phyloP scores from a whole-genome alignment of 2,329 filamentous ascomycete genomes.

The Berkeleyomyces rouxiae region DNA sequence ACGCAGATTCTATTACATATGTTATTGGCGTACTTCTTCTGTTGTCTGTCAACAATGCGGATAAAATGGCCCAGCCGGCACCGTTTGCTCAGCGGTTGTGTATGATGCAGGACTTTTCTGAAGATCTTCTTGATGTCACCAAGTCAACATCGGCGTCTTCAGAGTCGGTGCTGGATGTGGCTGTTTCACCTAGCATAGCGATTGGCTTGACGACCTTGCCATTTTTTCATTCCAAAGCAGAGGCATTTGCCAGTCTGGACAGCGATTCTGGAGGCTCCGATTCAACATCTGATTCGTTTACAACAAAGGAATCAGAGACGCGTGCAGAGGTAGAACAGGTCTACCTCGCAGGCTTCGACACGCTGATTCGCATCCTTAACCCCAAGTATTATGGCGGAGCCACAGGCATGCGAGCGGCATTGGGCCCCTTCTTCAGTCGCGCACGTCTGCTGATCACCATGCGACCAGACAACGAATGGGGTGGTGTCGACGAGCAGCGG shows the following conservation, averaged over 20 bases:
- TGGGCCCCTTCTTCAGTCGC: slow-evolving; percentile 46
- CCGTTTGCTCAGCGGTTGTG: slow-evolving; percentile 48
- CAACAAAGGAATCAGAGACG: background rate
- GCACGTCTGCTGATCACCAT: slow-evolving; percentile 48
- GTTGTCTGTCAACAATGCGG: slow-evolving; percentile 47
- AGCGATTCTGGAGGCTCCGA: slow-evolving; percentile 25
- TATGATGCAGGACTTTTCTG: slow-evolving; percentile 55
- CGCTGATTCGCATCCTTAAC: slow-evolving; percentile 53
- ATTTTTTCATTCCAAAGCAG: slow-evolving; percentile 58
- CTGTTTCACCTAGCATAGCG: slow-evolving; percentile 29
- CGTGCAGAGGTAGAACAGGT: slow-evolving; percentile 32
- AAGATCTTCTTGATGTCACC: slow-evolving; percentile 27
- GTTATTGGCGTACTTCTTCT: slow-evolving; percentile 36
- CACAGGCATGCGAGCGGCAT: slow-evolving; percentile 19
- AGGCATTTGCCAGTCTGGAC: slow-evolving; percentile 31
- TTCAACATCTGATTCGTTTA: slow-evolving; percentile 3
- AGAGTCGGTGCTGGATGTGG: background rate
- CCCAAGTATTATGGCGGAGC: slow-evolving; percentile 47
- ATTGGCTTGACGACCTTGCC: slow-evolving; percentile 55
- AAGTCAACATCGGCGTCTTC: background rate
- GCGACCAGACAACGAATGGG: slow-evolving; percentile 45
- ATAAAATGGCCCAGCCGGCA: slow-evolving; percentile 50
- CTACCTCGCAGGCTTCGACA: slow-evolving; percentile 62
- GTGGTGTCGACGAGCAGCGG: slow-evolving; percentile 26
- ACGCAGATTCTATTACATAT: background rate